phyloP scores from a whole-genome alignment of 139 green algal genomes.

The Mychonastes homosphaera region DNA sequence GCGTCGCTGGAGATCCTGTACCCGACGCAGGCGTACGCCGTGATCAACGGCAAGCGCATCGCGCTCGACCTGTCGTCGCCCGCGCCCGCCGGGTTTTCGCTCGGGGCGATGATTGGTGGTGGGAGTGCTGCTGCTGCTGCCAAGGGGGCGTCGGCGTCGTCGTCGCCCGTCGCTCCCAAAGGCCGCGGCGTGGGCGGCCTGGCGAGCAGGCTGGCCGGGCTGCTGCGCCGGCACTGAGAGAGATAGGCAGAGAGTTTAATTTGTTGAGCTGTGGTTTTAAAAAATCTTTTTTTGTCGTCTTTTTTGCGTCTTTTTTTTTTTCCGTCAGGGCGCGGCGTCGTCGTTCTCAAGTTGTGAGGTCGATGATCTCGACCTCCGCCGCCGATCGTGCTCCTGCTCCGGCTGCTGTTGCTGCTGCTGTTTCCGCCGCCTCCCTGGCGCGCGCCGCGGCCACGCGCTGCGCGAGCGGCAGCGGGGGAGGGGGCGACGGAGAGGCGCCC shows the following conservation, averaged over 20 bases:
- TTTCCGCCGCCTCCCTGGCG: no score
- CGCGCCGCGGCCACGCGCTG: background rate
- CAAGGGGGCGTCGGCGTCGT: background rate
- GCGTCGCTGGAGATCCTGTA: constrained; percentile 62
- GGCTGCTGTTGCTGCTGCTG: no score
- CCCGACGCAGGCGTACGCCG: constrained; percentile 43
- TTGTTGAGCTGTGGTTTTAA: no score
- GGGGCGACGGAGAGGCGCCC: background rate
- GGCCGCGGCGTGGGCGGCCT: background rate
- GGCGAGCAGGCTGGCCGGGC: background rate
- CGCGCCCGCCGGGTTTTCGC: background rate
- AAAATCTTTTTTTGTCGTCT: no score
- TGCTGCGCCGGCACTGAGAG: background rate
- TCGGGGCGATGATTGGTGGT: background rate
- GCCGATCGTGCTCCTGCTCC: no score
- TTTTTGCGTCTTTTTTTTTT: no score
- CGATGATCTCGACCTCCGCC: no score
- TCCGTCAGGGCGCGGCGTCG: no score
- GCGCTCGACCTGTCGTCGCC: constrained; percentile 49
- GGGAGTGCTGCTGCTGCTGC: no score
- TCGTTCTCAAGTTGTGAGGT: no score
- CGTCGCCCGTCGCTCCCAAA: background rate
- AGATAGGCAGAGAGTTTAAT: no score
- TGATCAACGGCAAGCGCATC: constrained; percentile 52
- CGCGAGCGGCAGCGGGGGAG: background rate